These are phyloP conservation scores for Cutaneotrichosporon sp. DNA, from an alignment of 1,284 basidiomycete species.

Conservation along the genomic window DNA sequence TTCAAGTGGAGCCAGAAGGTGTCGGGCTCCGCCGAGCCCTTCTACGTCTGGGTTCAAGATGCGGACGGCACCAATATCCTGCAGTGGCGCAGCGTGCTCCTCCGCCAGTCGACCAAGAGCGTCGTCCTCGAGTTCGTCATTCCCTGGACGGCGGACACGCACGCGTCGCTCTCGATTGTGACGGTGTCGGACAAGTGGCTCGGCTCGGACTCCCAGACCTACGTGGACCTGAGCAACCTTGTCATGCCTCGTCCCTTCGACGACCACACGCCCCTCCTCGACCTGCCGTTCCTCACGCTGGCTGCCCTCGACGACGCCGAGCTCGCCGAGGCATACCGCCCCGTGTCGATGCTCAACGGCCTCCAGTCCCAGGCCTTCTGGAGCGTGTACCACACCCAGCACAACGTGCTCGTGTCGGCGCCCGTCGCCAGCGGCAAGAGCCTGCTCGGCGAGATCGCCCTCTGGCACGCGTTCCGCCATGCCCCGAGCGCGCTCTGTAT, in stretches of 20 bases:
- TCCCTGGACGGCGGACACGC: constrained; percentile 65
- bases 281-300: constrained; percentile 76
- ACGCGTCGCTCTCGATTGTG: constrained; percentile 70
- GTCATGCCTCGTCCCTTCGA: constrained; percentile 72
- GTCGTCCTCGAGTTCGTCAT: constrained; percentile 79
- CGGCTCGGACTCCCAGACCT: constrained; percentile 77
- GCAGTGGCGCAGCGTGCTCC: constrained; percentile 72
- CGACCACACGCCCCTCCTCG: constrained; percentile 69
- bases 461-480: constrained; percentile 61
- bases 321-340: constrained; percentile 58
- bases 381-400: constrained; percentile 69
- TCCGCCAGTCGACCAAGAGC: constrained; percentile 66
- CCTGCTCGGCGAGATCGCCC: constrained; percentile 66
- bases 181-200: constrained; percentile 95
- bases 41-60: constrained; percentile 97
- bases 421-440: constrained; percentile 84
- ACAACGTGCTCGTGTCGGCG: constrained; percentile 76
- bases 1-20: constrained; percentile 85
- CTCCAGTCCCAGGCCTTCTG: constrained; percentile 92
- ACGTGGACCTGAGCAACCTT: constrained; percentile 67
- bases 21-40: constrained; percentile 79
- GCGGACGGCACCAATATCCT: constrained; percentile 75
- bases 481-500: constrained; percentile 41
- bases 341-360: constrained; percentile 67
- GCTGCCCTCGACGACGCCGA: constrained; percentile 59